Evolutionary conservation across 108 stramenopile species (phyloP).

Genomic region (Cyclotella choctawhatcheeana): DNA sequence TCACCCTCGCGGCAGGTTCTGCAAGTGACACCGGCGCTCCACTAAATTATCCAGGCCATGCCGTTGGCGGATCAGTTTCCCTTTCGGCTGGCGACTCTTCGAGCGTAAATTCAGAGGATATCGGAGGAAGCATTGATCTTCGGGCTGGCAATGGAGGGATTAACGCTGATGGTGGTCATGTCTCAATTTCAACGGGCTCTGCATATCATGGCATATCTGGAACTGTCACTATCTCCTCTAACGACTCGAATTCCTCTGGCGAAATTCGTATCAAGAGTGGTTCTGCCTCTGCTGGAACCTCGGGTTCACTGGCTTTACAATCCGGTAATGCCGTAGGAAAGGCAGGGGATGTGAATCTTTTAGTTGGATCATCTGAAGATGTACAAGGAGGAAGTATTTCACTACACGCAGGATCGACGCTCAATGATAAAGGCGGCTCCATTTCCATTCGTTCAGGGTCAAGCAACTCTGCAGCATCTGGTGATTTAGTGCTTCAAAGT

Average conservation of each 20-base stretch:
- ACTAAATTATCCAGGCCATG: no score
- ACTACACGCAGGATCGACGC: conserved; percentile 23
- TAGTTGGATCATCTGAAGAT: conserved; percentile 17
- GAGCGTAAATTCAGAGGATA: conserved; percentile 5
- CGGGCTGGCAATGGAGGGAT: conserved; percentile 11
- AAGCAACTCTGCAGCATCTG: conserved; percentile 14
- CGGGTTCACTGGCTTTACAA: conserved; percentile 15
- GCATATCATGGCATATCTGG: conserved; percentile 27
- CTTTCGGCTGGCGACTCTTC: conserved; percentile 18
- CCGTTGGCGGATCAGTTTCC: conserved; percentile 3
- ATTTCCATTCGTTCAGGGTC: conserved; percentile 29
- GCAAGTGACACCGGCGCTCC: neutral
- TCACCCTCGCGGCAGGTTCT: conserved; percentile 26
- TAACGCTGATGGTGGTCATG: conserved; percentile 18
- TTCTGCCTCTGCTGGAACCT: conserved; percentile 18
- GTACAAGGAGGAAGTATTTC: conserved; percentile 3
- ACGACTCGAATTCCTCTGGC: conserved; percentile 8
- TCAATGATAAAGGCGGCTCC: conserved; percentile 3
- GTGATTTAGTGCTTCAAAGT: conserved; percentile 19
- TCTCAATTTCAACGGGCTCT: conserved; percentile 11
- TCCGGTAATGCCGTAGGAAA: conserved; percentile 23
- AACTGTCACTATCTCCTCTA: conserved; percentile 1
- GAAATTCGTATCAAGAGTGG: conserved; percentile 33
- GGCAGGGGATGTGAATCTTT: conserved; percentile 15
- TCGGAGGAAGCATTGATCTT: conserved; percentile 20